phyloP scores from a whole-genome alignment of 805 yeast species.

The Starmerella vaccinii region DNA sequence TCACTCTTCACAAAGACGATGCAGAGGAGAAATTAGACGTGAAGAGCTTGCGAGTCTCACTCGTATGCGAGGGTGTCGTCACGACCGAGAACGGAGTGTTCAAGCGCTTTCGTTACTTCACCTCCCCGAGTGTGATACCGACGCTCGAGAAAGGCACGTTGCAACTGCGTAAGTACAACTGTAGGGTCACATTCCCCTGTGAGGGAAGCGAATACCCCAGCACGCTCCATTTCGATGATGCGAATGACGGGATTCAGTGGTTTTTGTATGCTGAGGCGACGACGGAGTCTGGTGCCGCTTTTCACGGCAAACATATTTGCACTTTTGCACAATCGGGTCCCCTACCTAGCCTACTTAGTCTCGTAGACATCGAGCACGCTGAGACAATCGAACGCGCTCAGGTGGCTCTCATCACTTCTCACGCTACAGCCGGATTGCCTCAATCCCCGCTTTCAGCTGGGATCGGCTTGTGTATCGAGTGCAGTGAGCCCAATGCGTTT shows the following conservation, averaged over 20 bases:
- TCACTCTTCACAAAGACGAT: not conserved
- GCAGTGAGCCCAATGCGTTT: conserved; percentile 3
- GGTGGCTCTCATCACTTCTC: conserved; percentile 11
- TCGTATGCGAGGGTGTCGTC: not conserved
- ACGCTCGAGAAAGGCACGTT: not conserved
- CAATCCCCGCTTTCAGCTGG: conserved; percentile 17
- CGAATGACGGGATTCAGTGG: conserved; percentile 11
- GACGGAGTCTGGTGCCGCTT: not conserved
- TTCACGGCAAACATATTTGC: not conserved
- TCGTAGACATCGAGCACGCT: conserved; percentile 13
- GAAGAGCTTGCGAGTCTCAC: not conserved
- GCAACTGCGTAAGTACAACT: conserved; percentile 1
- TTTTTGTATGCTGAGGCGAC: conserved; percentile 4
- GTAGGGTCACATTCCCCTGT: conserved; percentile 12
- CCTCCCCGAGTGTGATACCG: not conserved
- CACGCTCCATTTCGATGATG: conserved; percentile 5
- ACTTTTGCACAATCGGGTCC: conserved; percentile 9
- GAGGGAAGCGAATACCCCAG: conserved; percentile 1
- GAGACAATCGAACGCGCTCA: conserved; percentile 7
- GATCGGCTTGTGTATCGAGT: conserved; percentile 8
- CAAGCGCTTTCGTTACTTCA: not conserved
- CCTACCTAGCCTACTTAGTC: conserved; percentile 10
- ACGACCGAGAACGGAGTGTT: not conserved
- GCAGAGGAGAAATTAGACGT: conserved; percentile 3
- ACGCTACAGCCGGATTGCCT: conserved; percentile 18